Base-by-base conservation (phyloP, 2,329 filamentous ascomycete genomes). In the Aspergillus sergii region DNA sequence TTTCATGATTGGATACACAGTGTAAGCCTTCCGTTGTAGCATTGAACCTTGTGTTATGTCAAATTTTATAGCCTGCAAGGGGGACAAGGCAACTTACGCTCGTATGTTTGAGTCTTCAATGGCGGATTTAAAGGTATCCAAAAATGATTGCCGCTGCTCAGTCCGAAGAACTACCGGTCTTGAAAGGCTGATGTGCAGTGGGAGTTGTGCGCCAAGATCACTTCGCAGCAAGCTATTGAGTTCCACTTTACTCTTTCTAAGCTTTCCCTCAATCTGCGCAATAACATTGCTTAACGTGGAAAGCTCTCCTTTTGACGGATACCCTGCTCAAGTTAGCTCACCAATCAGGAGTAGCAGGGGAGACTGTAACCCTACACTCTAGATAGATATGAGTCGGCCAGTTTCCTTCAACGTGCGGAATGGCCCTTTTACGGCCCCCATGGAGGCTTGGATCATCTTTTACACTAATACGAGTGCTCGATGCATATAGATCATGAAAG, bases 341-440 rank as follows among this genome's bases (percentile, higher is more conserved):
- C 54, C 45, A 45, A 43, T 30, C 14, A 46, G 43, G 48, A 30
- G 61, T 14, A 61, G 16, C 60, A 34, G 61, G 53, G 21, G 54
- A 19, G 36, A 60, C 21, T 30, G 48, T 3, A 34, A 23, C 82
- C 88, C 79, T 84, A 96, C 95, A 99, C 81, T 98, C 94, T 61
- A 97, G 83, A 76, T 96, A 98, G 53, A 98, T 76, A 78, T 98
- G 94, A 39, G 89, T 93, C 1, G 94, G 93, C 95, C 95, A 99
- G 76, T 93, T 92, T 64, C 95, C 95, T 63, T 89, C 87, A 30
- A 94, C 83, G 78, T 99, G 95, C 28, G 94, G 94, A 56, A 88
- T 91, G 62, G 90, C 86, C 48, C 95, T 87, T 74, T 89, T 92
- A 53, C 94, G 89, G 59, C 95, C 95, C 36, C 90, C 91, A 76